Evolutionary conservation across 371 early-diverging fungal species (phyloP), one percentile per base, ranked within the genome.

Genomic region (Haplosporangium sp.): DNA sequence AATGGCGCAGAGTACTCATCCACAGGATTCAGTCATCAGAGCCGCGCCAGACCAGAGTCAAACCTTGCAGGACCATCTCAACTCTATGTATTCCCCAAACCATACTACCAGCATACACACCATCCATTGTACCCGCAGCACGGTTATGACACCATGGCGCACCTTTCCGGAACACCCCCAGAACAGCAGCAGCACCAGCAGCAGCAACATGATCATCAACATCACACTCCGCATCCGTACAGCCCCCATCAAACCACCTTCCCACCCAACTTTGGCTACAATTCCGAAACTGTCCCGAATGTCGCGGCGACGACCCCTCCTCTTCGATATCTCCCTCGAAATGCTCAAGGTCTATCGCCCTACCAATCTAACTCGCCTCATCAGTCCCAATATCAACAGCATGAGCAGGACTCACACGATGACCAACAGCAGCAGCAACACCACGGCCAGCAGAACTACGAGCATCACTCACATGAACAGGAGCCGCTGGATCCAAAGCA

Each of bases 41-140:
- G 60, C 38, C 74, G 74, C 1, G 60, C 74, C n/a, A 74, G 64
- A 57, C 45, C 46, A 20, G 74, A 74, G 42, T 56, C 68, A 9
- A 69, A 68, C 36, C 60, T 60, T n/a, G 60, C 52, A 37, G 54
- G 55, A 10, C 40, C 46, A n/a, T 46, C 73, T 4, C 41, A 55
- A 11, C 64, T 67, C 12, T 67, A 73, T 63, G 60, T 63, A 45
- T 72, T 72, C 42, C 52, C 68, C 52, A 74, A 74, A 57, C 46
- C 64, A 16, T 68, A 68, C 12, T 57, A 74, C 37, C 60, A 57
- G 36, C 70, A 61, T 42, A 14, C 53, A 2, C 71, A 76, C 20
- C 63, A 67, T 9, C 48, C 61, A 5, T 50, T 60, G 37, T 69
- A 74, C 38, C 48, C 59, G 16, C 65, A 64, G 21, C 69, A 64